Conservation (phyloP, 352 stramenopile species). For the Globisporangium perplexum region DNA sequence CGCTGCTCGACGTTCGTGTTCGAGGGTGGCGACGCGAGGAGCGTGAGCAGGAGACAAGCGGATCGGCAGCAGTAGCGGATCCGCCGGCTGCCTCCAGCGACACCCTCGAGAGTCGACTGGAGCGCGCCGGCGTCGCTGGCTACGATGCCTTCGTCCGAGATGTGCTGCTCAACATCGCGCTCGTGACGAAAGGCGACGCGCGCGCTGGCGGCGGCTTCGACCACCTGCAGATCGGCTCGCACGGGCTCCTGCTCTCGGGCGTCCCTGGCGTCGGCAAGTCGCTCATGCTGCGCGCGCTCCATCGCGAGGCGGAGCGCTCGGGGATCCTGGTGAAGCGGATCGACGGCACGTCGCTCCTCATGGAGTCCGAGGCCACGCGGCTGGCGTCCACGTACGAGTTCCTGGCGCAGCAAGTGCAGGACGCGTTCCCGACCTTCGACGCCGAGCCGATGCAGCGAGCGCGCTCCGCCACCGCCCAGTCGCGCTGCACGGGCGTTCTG, state of each 20-base stretch:
- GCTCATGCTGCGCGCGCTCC: slow-evolving; percentile 26
- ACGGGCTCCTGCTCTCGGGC: slow-evolving; percentile 56
- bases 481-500: slow-evolving; percentile 29
- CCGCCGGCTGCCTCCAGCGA: neutral
- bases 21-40: slow-evolving; percentile 1
- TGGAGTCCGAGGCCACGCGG: slow-evolving; percentile 40
- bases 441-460: neutral
- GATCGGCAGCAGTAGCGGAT: neutral
- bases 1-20: slow-evolving; percentile 2
- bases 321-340: slow-evolving; percentile 16
- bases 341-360: slow-evolving; percentile 49
- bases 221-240: slow-evolving; percentile 22
- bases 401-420: slow-evolving; percentile 32
- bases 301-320: slow-evolving; percentile 16
- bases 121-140: slow-evolving; percentile 33
- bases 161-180: slow-evolving; percentile 44
- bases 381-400: slow-evolving; percentile 55
- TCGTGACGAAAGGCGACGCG: slow-evolving; percentile 27
- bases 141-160: slow-evolving; percentile 49
- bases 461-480: too few species aligned
- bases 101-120: slow-evolving; percentile 23
- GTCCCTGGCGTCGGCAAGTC: slow-evolving; percentile 70
- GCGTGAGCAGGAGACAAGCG: neutral
- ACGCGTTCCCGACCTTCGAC: slow-evolving; percentile 20
- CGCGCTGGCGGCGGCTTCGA: too few species aligned